A percentile compares a stretch with the other conserved stretches of the same genome.
These are phyloP conservation scores for Alternaria sp. DNA, from an alignment of 2,329 filamentous ascomycete genomes.

Conservation along the genomic window DNA sequence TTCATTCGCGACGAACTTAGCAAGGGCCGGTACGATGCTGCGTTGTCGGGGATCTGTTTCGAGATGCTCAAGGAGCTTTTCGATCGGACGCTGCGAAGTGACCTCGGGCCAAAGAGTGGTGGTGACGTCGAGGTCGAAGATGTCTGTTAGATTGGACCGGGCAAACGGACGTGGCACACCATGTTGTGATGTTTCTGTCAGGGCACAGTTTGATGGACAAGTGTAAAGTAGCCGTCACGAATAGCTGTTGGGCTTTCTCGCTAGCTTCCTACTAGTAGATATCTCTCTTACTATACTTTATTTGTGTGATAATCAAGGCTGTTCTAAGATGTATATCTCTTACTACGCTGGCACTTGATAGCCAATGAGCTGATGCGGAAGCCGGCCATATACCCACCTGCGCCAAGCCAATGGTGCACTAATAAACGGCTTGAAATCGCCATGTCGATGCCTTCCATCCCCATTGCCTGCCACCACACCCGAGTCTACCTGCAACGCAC, in stretches of 20 bases:
- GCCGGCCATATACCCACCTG: constrained; percentile 1
- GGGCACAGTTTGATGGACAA: neutral
- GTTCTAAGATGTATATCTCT: too few species aligned
- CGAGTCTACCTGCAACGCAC: neutral
- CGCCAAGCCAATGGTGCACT: constrained; percentile 23
- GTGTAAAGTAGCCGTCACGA: too few species aligned
- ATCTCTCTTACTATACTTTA: too few species aligned
- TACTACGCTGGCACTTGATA: neutral
- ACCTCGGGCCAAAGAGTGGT: constrained; percentile 73
- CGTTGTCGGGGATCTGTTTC: constrained; percentile 85
- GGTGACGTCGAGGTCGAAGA: constrained; percentile 70
- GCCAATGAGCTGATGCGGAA: constrained; percentile 2
- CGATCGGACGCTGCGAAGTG: constrained; percentile 75
- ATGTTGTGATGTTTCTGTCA: neutral
- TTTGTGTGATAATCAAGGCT: too few species aligned
- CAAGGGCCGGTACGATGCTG: constrained; percentile 93
- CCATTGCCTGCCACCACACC: constrained; percentile 3
- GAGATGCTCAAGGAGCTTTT: constrained; percentile 90
- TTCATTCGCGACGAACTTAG: constrained; percentile 93
- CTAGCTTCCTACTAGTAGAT: too few species aligned
- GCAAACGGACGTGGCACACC: neutral
- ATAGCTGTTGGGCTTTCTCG: too few species aligned
- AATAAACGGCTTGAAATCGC: constrained; percentile 23
- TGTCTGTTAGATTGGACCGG: constrained; percentile 58
- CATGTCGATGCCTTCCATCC: constrained; percentile 7